Evolutionary conservation across 1,284 basidiomycete species (phyloP).

Genomic region (Cystobasidium pallidum): DNA sequence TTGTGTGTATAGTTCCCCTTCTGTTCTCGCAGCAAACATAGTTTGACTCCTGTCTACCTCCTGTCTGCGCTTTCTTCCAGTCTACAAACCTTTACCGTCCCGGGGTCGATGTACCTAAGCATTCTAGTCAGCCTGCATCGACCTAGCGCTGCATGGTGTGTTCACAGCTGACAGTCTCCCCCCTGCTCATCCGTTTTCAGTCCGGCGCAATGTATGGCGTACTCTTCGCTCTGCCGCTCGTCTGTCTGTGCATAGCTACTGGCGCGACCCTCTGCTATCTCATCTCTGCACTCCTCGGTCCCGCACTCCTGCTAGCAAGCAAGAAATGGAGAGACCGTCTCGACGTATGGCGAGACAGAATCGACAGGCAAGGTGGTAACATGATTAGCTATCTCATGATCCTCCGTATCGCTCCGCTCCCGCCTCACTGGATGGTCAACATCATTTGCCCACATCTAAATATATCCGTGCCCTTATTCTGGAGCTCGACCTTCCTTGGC

Average conservation of each 20-base stretch:
- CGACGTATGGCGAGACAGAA: slow-evolving; percentile 76
- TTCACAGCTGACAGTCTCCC: background rate
- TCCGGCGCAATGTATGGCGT: slow-evolving; percentile 96
- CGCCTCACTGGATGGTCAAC: slow-evolving; percentile 95
- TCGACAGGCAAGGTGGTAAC: slow-evolving; percentile 73
- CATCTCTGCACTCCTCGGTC: slow-evolving; percentile 84
- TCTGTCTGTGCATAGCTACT: slow-evolving; percentile 85
- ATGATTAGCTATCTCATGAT: slow-evolving; percentile 88
- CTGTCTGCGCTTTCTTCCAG: no score
- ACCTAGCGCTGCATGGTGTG: background rate
- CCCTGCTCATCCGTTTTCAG: slow-evolving; percentile 70
- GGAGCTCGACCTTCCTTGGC: slow-evolving; percentile 86
- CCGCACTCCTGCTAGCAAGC: slow-evolving; percentile 80
- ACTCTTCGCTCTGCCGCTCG: slow-evolving; percentile 82
- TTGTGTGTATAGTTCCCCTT: no score
- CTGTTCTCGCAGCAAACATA: no score
- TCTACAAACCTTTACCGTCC: slow-evolving; percentile 93
- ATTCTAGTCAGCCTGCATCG: slow-evolving; percentile 2
- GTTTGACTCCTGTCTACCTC: no score
- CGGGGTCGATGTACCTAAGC: slow-evolving; percentile 97
- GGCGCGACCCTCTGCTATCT: slow-evolving; percentile 92
- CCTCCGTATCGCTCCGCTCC: slow-evolving; percentile 81
- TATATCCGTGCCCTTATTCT: slow-evolving; percentile 81
- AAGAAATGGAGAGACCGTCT: slow-evolving; percentile 71
- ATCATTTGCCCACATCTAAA: slow-evolving; percentile 90